Conservation (phyloP, 106 monocot species). For the Amphibolis antarctica region DNA sequence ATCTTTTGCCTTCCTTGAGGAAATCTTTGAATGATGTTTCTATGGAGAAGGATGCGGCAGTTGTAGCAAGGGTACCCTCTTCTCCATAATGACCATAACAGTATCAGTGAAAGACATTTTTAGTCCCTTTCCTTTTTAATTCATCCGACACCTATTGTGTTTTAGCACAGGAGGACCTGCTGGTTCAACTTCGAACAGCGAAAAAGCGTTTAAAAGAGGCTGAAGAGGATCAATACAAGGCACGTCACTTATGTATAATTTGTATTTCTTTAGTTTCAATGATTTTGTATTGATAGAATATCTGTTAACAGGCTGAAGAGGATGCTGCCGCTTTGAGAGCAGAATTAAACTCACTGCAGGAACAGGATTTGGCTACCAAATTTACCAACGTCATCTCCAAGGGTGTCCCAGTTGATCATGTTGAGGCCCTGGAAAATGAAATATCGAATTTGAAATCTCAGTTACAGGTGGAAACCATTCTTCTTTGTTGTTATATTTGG, state of each 20-base stretch:
- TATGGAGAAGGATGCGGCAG: constrained; percentile 89
- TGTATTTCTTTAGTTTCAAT: background rate
- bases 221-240: constrained; percentile 96
- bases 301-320: constrained; percentile 69
- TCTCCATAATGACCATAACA: background rate
- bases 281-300: background rate
- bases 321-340: constrained; percentile 94
- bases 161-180: constrained; percentile 74
- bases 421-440: constrained; percentile 58
- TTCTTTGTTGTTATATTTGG: background rate
- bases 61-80: constrained; percentile 61
- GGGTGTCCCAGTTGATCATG: constrained; percentile 25
- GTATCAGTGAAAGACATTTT: background rate
- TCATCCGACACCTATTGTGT: constrained; percentile 4
- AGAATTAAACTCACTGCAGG: constrained; percentile 71
- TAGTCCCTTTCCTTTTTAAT: background rate
- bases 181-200: constrained; percentile 61
- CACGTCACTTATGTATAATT: constrained; percentile 15
- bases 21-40: constrained; percentile 72
- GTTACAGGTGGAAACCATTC: constrained; percentile 34
- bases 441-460: constrained; percentile 52
- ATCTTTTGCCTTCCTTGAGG: constrained; percentile 55
- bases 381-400: constrained; percentile 26
- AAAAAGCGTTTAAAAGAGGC: constrained; percentile 86
- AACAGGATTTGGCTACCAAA: constrained; percentile 38